These are phyloP conservation scores for Acephala macrosclerotiorum DNA, from an alignment of 2,329 filamentous ascomycete species.

Conservation along the genomic window DNA sequence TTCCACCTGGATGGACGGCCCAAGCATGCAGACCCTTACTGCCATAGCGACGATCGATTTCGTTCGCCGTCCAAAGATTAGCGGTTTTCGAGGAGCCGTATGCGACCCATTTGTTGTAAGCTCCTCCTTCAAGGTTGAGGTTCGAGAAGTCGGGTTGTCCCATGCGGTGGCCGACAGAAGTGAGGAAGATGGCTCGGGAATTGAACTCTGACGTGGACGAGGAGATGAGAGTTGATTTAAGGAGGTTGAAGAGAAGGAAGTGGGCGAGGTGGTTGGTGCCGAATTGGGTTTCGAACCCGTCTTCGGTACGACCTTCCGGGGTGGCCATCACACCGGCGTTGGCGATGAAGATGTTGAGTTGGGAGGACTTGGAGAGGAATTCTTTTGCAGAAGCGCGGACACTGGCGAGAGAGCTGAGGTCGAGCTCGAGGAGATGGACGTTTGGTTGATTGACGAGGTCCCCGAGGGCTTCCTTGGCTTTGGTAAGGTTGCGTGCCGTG, in stretches of 20 bases:
- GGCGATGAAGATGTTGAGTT: slow-evolving; percentile 42
- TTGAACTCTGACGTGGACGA: slow-evolving; percentile 48
- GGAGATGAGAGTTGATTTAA: slow-evolving; percentile 52
- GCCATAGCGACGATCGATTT: slow-evolving; percentile 54
- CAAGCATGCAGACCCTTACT: slow-evolving; percentile 48
- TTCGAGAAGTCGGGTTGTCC: slow-evolving; percentile 49
- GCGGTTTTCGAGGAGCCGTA: slow-evolving; percentile 56
- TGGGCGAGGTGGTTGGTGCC: slow-evolving; percentile 60
- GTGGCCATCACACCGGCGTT: slow-evolving; percentile 35
- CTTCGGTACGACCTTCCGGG: slow-evolving; percentile 46
- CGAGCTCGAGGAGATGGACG: slow-evolving; percentile 45
- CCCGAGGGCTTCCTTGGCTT: slow-evolving; percentile 41
- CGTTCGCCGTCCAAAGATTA: slow-evolving; percentile 55
- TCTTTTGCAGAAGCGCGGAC: slow-evolving; percentile 42
- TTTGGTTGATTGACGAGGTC: slow-evolving; percentile 49
- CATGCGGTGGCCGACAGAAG: slow-evolving; percentile 52
- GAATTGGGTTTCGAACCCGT: slow-evolving; percentile 59
- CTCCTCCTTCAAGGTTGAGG: slow-evolving; percentile 34
- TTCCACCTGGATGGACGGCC: slow-evolving; percentile 52
- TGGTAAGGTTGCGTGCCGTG: slow-evolving; percentile 45
- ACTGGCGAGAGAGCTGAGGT: slow-evolving; percentile 44
- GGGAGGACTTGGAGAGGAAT: slow-evolving; percentile 39
- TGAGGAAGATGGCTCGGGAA: slow-evolving; percentile 55
- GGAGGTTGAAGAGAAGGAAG: slow-evolving; percentile 60
- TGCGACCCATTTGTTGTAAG: slow-evolving; percentile 46